phyloP scores from a whole-genome alignment of 2,329 filamentous ascomycete genomes.

The Colletotrichum sp. region DNA sequence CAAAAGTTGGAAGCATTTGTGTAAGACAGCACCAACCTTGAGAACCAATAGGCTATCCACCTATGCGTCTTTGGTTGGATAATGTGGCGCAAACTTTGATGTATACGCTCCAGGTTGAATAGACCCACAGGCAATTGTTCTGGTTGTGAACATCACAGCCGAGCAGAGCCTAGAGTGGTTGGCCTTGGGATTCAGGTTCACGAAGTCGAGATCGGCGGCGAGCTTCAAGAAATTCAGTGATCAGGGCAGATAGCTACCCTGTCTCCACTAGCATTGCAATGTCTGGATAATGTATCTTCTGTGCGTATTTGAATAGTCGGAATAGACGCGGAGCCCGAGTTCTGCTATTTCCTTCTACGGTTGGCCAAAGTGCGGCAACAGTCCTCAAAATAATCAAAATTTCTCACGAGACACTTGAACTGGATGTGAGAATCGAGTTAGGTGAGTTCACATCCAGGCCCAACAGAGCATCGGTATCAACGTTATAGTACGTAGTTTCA shows the following conservation, averaged over 20 bases:
- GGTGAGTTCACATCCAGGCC: too few species aligned
- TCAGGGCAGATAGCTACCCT: accelerated
- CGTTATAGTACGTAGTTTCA: too few species aligned
- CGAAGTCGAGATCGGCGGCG: accelerated
- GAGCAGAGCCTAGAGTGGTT: background rate
- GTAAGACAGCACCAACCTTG: background rate
- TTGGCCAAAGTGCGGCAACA: background rate
- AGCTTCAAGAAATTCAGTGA: background rate
- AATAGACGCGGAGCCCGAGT: too few species aligned
- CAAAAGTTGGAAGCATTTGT: background rate
- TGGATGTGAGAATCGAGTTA: too few species aligned
- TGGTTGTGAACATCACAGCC: background rate
- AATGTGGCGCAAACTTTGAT: background rate
- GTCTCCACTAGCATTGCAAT: background rate
- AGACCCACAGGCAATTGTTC: accelerated
- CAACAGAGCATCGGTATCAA: too few species aligned
- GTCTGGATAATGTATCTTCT: background rate
- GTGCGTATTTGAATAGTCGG: background rate
- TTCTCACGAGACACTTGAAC: too few species aligned
- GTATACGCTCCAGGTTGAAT: background rate
- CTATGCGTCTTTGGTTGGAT: background rate
- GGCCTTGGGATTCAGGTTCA: background rate
- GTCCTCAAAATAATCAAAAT: background rate
- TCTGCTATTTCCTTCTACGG: background rate
- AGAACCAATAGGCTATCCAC: background rate